Base-by-base conservation (phyloP, 768 basidiomycete genomes). In the Pleurotus cornucopiae region DNA sequence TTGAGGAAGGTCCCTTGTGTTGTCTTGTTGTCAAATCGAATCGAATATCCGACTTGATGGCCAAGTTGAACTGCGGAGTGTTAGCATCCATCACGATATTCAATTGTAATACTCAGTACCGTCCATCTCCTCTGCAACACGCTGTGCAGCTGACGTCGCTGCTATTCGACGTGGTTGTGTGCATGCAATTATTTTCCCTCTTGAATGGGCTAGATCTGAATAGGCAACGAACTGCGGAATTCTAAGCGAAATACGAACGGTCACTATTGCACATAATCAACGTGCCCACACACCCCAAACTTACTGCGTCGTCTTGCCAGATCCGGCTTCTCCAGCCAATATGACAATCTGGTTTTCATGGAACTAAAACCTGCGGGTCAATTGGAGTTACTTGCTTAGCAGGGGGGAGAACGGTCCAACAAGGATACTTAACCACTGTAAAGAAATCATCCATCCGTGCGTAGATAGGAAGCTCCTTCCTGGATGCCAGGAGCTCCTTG, bases 101-200 rank as follows among this genome's bases (percentile, higher is more conserved):
- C 30, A 11, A 30, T 30, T 30, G 7, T 30, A 2, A 30, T 30
- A 30, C 11, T 30, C 11, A 30, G 11, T 30, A 93, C 93, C 92
- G 68, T 98, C 96, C 94, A 98, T 95, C 72, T 98, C 96, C 66
- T 98, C 96, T 4, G 96, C 94, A 1, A 99, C 96, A 73, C 96
- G 94, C 69, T 97, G 95, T 16, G 96, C 96, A 2, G 98, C 95
- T 13, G 91, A 92, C 92, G 96, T 98, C 7, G 96, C 94, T 7
- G 96, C 95, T 2, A 98, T 93, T 74, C 96, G 82, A 63, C 96
- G 80, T 1, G 96, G 96, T 67, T 99, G 96, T 2, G 96, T 99
- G 65, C 96, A 99, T 0, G 95, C 96, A 3, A 99, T 87, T 63
- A 98, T 72, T 69, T 94, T 97, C 37, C 91, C 87, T 69, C 83